Base-by-base conservation (phyloP, 129 eudicot species). In the Arctium minus region DNA sequence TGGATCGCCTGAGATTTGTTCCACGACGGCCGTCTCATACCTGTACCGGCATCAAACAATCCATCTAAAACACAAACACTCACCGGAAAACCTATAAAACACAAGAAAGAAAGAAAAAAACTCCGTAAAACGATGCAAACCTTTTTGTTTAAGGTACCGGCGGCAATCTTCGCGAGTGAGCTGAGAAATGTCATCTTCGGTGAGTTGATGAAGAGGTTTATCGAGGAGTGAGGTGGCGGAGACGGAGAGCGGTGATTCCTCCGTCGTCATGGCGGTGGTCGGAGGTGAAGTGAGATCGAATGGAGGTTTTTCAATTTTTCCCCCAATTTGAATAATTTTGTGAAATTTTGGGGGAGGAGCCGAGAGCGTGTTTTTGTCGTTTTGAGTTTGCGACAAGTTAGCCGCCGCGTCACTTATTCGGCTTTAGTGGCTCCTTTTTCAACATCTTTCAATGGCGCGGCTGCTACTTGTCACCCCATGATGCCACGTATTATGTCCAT, bases 1-100 rank as follows among this genome's bases (percentile, higher is more conserved):
- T 96, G 98, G 86, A 92, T 90, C 93, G 99, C 99, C 89, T 96
- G 99, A 9, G 99, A 93, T 88, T 96, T 96, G 83, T 96, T 96
- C 99, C 99, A 93, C 80, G 99, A 96, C 75, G 99, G 99, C 67
- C 94, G 81, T 73, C 99, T 85, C 99, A 96, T 96, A 38, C 99
- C 99, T 96, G 86, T 40, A 64, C 18, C 73, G 62, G 74, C 39
- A 68, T 33, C 37, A 74, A 71, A 74, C 4, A 75, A 46, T 38
- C 22, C 74, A 78, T 8, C 80, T 72, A 17, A 11, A 48, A 72
- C 62, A 22, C 8, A 10, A 22, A 77, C 30, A 60, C 4, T 27
- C 33, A 50, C 70, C 15, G 31, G 32, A 4, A 35, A 79, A 30
- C 29, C 22, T 35, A 8, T 40, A 9, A 65, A 42, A 15, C 6